Conservation (phyloP, 768 basidiomycete species). For the Gautieria morchelliformis region DNA sequence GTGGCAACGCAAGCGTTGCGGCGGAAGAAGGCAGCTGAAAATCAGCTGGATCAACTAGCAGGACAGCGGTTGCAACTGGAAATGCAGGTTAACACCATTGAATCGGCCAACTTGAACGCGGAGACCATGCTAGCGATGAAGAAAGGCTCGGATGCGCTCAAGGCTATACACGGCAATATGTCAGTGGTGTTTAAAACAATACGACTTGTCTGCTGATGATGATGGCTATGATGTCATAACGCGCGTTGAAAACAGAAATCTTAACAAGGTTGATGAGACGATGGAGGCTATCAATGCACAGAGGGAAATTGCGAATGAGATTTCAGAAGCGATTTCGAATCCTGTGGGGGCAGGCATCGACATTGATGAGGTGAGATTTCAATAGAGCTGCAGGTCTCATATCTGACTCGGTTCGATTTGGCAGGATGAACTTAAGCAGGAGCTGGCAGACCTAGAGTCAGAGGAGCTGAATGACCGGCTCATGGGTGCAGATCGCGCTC, state of each 20-base stretch:
- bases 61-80: slow-evolving; percentile 87
- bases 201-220: neutral
- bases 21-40: slow-evolving; percentile 86
- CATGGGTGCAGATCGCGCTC: slow-evolving; percentile 80
- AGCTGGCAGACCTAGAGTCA: slow-evolving; percentile 83
- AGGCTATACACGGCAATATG: slow-evolving; percentile 84
- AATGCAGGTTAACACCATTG: slow-evolving; percentile 93
- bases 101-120: slow-evolving; percentile 94
- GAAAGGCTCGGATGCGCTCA: slow-evolving; percentile 84
- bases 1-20: slow-evolving; percentile 85
- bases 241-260: slow-evolving; percentile 38
- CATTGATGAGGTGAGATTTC: slow-evolving; percentile 61
- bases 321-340: slow-evolving; percentile 78
- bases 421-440: slow-evolving; percentile 68
- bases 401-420: neutral
- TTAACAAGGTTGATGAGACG: slow-evolving; percentile 82
- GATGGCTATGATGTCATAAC: neutral
- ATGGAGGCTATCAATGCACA: slow-evolving; percentile 87
- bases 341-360: slow-evolving; percentile 46
- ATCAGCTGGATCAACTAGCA: slow-evolving; percentile 75
- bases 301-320: slow-evolving; percentile 86
- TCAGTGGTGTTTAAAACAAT: slow-evolving; percentile 34
- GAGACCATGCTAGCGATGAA: slow-evolving; percentile 98
- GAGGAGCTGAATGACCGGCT: slow-evolving; percentile 80
- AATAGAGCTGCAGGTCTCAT: neutral